phyloP scores from a whole-genome alignment of 2,329 filamentous ascomycete genomes.

The Reticulascus tulasneorum region DNA sequence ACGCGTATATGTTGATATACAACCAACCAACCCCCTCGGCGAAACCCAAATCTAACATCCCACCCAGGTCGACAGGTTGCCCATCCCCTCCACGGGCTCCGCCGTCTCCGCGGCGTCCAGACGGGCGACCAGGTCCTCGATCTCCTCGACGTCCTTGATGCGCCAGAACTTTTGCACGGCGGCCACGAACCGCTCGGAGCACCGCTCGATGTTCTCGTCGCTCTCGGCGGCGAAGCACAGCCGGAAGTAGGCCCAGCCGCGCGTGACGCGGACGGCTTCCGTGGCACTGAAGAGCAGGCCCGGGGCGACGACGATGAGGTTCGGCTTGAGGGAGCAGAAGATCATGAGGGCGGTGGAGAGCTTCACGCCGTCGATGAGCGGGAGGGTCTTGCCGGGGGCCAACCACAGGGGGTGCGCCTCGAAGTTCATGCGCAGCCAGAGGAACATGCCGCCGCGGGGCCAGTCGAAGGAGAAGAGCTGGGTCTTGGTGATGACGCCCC shows the following conservation, averaged over 20 bases:
- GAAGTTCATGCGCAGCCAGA: conserved; percentile 75
- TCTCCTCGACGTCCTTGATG: conserved; percentile 61
- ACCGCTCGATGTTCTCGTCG: conserved; percentile 62
- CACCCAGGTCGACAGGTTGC: conserved; percentile 23
- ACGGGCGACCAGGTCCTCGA: conserved; percentile 58
- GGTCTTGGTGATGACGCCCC: conserved; percentile 72
- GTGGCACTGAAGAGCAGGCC: conserved; percentile 72
- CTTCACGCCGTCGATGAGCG: conserved; percentile 47
- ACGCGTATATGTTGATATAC: no score
- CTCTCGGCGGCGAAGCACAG: conserved; percentile 81
- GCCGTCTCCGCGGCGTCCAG: conserved; percentile 16
- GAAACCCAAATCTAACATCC: no score
- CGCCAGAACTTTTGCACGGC: conserved; percentile 74
- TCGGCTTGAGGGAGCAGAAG: conserved; percentile 64
- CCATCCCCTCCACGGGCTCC: conserved; percentile 17
- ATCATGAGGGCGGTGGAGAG: conserved; percentile 67
- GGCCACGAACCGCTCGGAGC: conserved; percentile 61
- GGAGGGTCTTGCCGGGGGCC: conserved; percentile 22
- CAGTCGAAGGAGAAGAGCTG: conserved; percentile 72
- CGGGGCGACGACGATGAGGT: conserved; percentile 65
- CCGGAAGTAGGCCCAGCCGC: conserved; percentile 69
- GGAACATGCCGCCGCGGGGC: conserved; percentile 87
- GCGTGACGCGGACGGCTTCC: conserved; percentile 48
- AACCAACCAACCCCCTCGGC: no score
- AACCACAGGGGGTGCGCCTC: conserved; percentile 67